Evolutionary conservation across 2,329 filamentous ascomycete genomes (phyloP).

Genomic region (Aspergillus pseudoglaucus): DNA sequence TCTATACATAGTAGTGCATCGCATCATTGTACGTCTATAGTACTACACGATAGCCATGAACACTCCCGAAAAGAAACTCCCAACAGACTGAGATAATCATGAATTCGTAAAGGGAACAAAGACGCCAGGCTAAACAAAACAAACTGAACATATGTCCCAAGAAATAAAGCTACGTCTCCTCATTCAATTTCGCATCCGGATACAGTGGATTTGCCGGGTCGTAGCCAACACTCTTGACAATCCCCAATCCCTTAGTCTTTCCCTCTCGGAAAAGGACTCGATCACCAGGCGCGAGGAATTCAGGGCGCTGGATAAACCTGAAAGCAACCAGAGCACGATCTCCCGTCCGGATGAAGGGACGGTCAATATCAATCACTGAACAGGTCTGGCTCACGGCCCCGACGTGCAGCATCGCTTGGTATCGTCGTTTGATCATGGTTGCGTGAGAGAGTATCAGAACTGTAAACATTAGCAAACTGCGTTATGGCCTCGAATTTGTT

Average conservation of each 20-base stretch:
- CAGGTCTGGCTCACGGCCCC: slow-evolving; percentile 93
- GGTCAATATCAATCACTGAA: slow-evolving; percentile 93
- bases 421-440: slow-evolving; percentile 93
- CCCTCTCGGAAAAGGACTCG: slow-evolving; percentile 89
- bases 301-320: slow-evolving; percentile 85
- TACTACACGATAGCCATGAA: too few species aligned
- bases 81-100: not conserved
- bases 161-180: slow-evolving; percentile 6
- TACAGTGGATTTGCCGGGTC: slow-evolving; percentile 56
- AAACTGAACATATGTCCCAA: not conserved
- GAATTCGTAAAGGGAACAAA: not conserved
- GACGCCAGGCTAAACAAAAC: not conserved
- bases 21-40: too few species aligned
- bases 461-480: slow-evolving; percentile 21
- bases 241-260: slow-evolving; percentile 87
- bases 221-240: slow-evolving; percentile 87
- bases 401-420: slow-evolving; percentile 97
- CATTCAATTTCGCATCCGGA: slow-evolving; percentile 26
- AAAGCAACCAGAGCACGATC: slow-evolving; percentile 94
- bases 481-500: not conserved
- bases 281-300: slow-evolving; percentile 85
- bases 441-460: slow-evolving; percentile 93
- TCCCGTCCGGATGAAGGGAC: slow-evolving; percentile 89
- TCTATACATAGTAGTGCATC: too few species aligned
- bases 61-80: too few species aligned